These are phyloP conservation scores for Myxozyma lipomycoides DNA, from an alignment of 805 yeast species.

Conservation along the genomic window DNA sequence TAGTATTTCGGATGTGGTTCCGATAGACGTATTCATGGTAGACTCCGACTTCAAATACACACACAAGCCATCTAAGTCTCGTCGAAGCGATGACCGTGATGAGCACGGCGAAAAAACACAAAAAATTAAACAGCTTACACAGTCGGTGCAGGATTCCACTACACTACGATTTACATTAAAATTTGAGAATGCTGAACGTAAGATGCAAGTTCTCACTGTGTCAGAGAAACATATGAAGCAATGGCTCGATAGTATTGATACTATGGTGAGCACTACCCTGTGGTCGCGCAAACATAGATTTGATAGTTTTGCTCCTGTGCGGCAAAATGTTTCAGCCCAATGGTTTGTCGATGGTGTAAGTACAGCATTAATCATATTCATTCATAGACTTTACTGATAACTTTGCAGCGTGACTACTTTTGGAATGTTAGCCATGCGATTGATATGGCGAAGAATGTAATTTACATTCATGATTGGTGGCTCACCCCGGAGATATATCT, in stretches of 20 bases:
- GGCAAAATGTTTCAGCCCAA: constrained; percentile 82
- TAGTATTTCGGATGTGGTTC: constrained; percentile 79
- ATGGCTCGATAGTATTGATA: constrained; percentile 72
- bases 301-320: constrained; percentile 86
- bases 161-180: constrained; percentile 30
- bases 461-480: constrained; percentile 99
- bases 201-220: constrained; percentile 64
- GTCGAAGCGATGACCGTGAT: constrained; percentile 12
- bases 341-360: constrained; percentile 87
- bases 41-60: constrained; percentile 66
- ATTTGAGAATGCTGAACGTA: constrained; percentile 73
- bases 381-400: neutral
- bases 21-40: constrained; percentile 86
- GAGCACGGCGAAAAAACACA: constrained; percentile 15
- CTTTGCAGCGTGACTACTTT: constrained; percentile 71
- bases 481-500: constrained; percentile 87
- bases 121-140: neutral
- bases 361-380: too few species aligned
- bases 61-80: constrained; percentile 25
- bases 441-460: constrained; percentile 87
- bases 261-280: constrained; percentile 60
- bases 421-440: constrained; percentile 94
- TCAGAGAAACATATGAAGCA: constrained; percentile 59
- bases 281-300: constrained; percentile 80
- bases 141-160: constrained; percentile 26